Conservation (phyloP, 495 filamentous ascomycete species). For the Hyaloscypha bicolor region DNA sequence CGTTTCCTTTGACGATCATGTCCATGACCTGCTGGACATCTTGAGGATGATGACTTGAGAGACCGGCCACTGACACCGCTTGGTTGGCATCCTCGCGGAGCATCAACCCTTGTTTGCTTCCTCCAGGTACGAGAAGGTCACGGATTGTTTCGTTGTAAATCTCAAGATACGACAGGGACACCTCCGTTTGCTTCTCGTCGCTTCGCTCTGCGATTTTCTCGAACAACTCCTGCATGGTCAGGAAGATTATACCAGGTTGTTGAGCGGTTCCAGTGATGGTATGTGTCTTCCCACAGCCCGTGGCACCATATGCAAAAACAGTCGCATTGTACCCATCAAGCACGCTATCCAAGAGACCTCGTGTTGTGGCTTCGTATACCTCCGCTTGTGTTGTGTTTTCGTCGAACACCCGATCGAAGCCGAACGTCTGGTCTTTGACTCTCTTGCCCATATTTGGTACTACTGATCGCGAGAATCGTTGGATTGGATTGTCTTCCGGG, state of each 20-base stretch:
- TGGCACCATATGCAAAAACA: conserved; percentile 97
- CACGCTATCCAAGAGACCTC: conserved; percentile 86
- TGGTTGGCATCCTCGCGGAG: conserved; percentile 94
- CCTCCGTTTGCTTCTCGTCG: conserved; percentile 83
- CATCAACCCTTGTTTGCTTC: conserved; percentile 85
- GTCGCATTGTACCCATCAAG: conserved; percentile 98
- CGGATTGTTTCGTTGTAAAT: conserved; percentile 99
- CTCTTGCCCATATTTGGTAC: conserved; percentile 80
- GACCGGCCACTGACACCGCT: conserved; percentile 86
- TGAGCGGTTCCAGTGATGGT: conserved; percentile 95
- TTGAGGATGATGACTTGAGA: conserved; percentile 87
- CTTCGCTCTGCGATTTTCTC: conserved; percentile 87
- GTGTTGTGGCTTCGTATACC: conserved; percentile 94
- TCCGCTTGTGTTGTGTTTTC: conserved; percentile 91
- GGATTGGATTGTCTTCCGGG: conserved; percentile 94
- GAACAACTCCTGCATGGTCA: conserved; percentile 98
- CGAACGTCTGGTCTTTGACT: conserved; percentile 97
- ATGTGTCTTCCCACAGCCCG: conserved; percentile 97
- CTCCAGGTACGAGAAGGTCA: conserved; percentile 85
- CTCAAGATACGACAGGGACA: conserved; percentile 94
- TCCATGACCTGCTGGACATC: conserved; percentile 96
- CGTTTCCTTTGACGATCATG: conserved; percentile 96
- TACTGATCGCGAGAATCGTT: conserved; percentile 82
- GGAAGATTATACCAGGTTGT: conserved; percentile 95
- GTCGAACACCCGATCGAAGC: conserved; percentile 96